phyloP scores from a whole-genome alignment of 1,139 yeast species.

The Candida frijolesensis region DNA sequence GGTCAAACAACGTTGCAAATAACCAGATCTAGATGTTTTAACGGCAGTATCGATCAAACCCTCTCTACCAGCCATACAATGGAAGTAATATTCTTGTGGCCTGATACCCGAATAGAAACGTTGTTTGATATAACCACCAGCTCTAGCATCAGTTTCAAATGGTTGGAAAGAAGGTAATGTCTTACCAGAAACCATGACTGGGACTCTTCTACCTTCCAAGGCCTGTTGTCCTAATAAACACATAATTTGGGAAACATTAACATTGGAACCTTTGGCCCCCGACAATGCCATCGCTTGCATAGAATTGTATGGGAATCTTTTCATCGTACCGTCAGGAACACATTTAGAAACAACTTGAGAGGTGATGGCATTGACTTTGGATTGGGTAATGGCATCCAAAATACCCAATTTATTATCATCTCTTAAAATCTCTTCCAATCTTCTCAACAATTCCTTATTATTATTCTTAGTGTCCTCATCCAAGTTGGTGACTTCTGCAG shows the following conservation, averaged over 20 bases:
- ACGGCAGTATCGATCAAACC: conserved; percentile 99
- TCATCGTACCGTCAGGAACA: conserved; percentile 96
- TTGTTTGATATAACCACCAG: conserved; percentile 97
- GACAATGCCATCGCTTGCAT: conserved; percentile 99
- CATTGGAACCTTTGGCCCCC: conserved; percentile 99
- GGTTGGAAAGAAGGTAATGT: conserved; percentile 96
- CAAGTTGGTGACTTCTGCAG: conserved; percentile 90
- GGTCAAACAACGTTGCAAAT: conserved; percentile 96
- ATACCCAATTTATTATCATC: conserved; percentile 92
- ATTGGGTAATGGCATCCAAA: conserved; percentile 93
- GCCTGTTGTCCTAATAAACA: conserved; percentile 99
- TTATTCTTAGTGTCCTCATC: conserved; percentile 54
- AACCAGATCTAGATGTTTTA: conserved; percentile 97
- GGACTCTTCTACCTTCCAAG: conserved; percentile 98
- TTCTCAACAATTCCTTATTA: conserved; percentile 79
- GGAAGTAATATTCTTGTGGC: conserved; percentile 99
- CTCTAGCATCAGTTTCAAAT: conserved; percentile 94
- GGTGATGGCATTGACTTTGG: conserved; percentile 89
- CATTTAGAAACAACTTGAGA: conserved; percentile 91
- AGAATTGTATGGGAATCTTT: conserved; percentile 90
- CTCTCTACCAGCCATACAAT: conserved; percentile 99
- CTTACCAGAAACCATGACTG: conserved; percentile 98
- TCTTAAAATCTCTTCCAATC: conserved; percentile 92
- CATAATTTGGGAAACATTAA: conserved; percentile 98
- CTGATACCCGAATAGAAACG: conserved; percentile 97